Base-by-base conservation (phyloP, 129 eudicot species). In the Ambrosia artemisiifolia region DNA sequence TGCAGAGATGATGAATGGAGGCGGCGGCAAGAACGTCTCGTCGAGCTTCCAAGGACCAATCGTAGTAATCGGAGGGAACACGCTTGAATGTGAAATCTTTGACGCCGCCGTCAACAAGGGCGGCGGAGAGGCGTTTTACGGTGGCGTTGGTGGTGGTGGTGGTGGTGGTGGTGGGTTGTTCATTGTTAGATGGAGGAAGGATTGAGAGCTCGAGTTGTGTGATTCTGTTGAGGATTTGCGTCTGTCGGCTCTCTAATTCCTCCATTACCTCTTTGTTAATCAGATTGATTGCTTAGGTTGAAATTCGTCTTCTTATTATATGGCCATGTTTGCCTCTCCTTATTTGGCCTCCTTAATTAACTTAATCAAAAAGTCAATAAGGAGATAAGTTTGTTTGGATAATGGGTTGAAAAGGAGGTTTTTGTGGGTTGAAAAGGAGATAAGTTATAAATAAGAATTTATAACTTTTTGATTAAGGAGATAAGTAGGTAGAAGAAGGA, bases 1-100 rank as follows among this genome's bases (percentile, higher is more conserved):
- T 95, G 85, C 99, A 95, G 76, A 90, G 97, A 74, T 95, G 99
- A 64, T 95, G 80, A 47, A 91, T 76, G 60, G 99, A 95, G 18
- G 90, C 73, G 46, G 99, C 99, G 7, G 66, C 88, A 53, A 95
- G 88, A 72, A 80, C 47, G 63, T 91, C 96, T 3, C 97, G 79
- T 13, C 99, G 83, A 70, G 88, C 60, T 54, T 95, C 95, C 17
- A 86, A 81, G 14, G 91, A 74, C 85, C 89, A 84, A n/a, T 85
- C 87, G 74, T 95, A 95, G 88, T 95, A 95, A 78, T 95, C 94
- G 54, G 89, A 83, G 7, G 96, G 63, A 7, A 85, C 97, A 33
- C 86, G 80, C 71, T 83, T 95, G 85, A 95, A 95, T 4, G 75
- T 5, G 80, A 95, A 95, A 83, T 91, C 96, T 2, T 66, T 73